Percentiles rank a stretch among this genome's conserved stretches.
Evolutionary conservation across 2,329 filamentous ascomycete species (phyloP).

Genomic region (Pseudocercospora vitis): DNA sequence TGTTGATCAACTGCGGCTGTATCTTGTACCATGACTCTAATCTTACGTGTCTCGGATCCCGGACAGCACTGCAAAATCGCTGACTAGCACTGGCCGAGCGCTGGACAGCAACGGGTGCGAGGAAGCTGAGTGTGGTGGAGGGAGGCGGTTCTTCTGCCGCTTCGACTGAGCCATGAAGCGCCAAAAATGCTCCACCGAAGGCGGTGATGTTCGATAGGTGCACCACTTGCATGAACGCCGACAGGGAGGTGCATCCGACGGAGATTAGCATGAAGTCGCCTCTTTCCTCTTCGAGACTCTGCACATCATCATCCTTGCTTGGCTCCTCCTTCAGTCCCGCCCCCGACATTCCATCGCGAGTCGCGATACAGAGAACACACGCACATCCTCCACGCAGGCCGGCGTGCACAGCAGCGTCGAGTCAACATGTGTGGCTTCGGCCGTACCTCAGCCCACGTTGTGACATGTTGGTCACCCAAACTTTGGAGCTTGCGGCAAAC

Average conservation of each 20-base stretch:
- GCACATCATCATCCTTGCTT: constrained; percentile 3
- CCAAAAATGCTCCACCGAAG: background rate
- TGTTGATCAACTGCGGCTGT: too few relatives aligned
- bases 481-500: background rate
- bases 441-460: constrained; percentile 3
- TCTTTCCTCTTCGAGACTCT: constrained; percentile 1
- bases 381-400: background rate
- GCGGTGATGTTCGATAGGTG: too few relatives aligned
- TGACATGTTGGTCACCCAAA: background rate
- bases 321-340: background rate
- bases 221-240: background rate
- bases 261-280: background rate
- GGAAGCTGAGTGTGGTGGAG: background rate
- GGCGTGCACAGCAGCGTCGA: background rate
- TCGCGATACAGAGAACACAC: too few relatives aligned
- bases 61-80: too few relatives aligned
- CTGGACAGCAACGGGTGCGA: background rate
- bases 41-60: too few relatives aligned
- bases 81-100: background rate
- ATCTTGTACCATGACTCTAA: too few relatives aligned
- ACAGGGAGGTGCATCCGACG: background rate
- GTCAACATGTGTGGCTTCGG: background rate
- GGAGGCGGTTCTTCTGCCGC: background rate
- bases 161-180: background rate
- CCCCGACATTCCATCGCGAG: too few relatives aligned